Percentiles rank a stretch among this genome's conserved stretches.
Conservation (phyloP, 129 eudicot species). For the Logfia minima region DNA sequence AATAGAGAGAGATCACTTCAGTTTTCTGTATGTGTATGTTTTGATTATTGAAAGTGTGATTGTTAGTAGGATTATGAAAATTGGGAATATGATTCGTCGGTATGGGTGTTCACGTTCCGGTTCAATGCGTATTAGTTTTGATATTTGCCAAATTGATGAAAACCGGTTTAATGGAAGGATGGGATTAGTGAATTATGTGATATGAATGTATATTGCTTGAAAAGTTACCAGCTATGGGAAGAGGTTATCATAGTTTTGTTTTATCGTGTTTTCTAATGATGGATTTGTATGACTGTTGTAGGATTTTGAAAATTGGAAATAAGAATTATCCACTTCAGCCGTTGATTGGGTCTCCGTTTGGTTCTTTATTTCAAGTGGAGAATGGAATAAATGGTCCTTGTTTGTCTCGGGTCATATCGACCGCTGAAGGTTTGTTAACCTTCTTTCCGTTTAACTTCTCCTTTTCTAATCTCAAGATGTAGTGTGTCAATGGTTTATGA, state of each 20-base stretch:
- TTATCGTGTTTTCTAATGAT: background rate
- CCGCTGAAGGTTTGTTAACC: constrained; percentile 48
- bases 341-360: constrained; percentile 83
- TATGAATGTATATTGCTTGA: too few species aligned
- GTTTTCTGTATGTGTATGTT: background rate
- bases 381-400: constrained; percentile 59
- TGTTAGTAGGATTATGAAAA: constrained; percentile 62
- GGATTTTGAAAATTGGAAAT: constrained; percentile 84
- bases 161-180: background rate
- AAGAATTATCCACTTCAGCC: constrained; percentile 74
- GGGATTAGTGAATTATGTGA: background rate
- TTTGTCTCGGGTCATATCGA: constrained; percentile 49
- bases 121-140: too few species aligned
- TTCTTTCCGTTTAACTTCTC: background rate
- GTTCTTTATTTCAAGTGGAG: constrained; percentile 78
- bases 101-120: background rate
- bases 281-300: constrained; percentile 29
- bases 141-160: background rate
- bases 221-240: background rate
- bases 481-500: background rate
- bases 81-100: constrained; percentile 55
- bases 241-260: background rate
- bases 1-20: background rate
- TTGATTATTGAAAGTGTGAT: constrained; percentile 19
- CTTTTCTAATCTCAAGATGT: background rate